Evolutionary conservation across 1,139 yeast genomes (phyloP).

Genomic region (Pneumocystis sp.): DNA sequence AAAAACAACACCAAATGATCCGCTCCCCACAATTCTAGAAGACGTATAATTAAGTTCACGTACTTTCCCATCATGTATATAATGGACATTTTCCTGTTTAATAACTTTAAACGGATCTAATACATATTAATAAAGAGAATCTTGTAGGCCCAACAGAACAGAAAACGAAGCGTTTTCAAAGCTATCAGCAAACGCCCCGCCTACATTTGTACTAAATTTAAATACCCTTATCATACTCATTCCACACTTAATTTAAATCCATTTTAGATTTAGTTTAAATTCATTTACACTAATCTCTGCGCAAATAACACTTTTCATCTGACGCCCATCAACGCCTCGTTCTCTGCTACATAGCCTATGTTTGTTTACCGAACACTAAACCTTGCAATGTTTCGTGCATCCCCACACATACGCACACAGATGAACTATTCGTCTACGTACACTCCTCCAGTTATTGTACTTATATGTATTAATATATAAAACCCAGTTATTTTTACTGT

Average conservation of each 20-base stretch:
- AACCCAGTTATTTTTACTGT: background rate
- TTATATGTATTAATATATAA: background rate
- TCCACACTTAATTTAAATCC: background rate
- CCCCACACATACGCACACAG: background rate
- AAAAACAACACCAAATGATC: slow-evolving; percentile 92
- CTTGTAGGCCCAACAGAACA: background rate
- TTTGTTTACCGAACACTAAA: background rate
- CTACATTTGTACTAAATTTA: background rate
- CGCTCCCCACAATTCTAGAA: slow-evolving; percentile 85
- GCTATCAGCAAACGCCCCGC: background rate
- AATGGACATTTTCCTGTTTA: slow-evolving; percentile 49
- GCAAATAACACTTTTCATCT: background rate
- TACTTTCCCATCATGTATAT: slow-evolving; percentile 55
- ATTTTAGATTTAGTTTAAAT: background rate
- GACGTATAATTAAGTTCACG: slow-evolving; percentile 53
- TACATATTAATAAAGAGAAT: background rate
- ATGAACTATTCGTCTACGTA: background rate
- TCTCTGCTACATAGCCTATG: background rate
- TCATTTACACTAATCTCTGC: background rate
- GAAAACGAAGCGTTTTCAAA: background rate
- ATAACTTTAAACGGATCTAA: slow-evolving; percentile 33
- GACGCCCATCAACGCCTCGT: background rate
- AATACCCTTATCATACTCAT: background rate
- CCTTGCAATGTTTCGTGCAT: background rate
- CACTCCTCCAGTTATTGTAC: background rate